These are phyloP conservation scores for Ambispora gerdemannii DNA, from an alignment of 192 early-diverging fungal species.

Conservation along the genomic window DNA sequence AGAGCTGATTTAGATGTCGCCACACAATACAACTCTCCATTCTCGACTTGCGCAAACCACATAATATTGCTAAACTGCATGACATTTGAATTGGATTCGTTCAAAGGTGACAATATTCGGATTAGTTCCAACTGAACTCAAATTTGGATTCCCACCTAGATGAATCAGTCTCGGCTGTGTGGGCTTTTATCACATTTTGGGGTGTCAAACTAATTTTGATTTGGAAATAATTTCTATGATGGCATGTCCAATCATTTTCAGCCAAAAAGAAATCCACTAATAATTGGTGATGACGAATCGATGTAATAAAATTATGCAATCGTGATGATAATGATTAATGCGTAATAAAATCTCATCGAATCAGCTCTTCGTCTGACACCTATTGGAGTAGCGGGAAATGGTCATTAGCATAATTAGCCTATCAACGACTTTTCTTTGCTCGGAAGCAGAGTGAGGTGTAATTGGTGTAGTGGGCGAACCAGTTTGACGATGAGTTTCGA, in stretches of 20 bases:
- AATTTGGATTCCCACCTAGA: conserved; percentile 56
- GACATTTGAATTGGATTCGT: conserved; percentile 93
- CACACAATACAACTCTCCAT: conserved; percentile 53
- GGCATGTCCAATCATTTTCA: conserved; percentile 89
- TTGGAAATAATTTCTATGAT: conserved; percentile 93
- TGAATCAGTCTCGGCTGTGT: conserved; percentile 61
- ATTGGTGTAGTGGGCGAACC: conserved; percentile 2
- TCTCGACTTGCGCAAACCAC: conserved; percentile 67
- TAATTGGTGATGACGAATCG: too few relatives aligned
- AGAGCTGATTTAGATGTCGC: conserved; percentile 73
- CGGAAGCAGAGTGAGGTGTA: background rate
- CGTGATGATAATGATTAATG: conserved; percentile 65
- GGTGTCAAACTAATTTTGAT: conserved; percentile 71
- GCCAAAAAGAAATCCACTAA: conserved; percentile 92
- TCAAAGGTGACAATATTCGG: conserved; percentile 75
- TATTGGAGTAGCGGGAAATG: conserved; percentile 15
- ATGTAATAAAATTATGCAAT: conserved; percentile 58
- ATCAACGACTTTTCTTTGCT: conserved; percentile 9
- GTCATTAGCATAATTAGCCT: background rate
- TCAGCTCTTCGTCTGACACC: conserved; percentile 10
- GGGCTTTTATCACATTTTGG: conserved; percentile 93
- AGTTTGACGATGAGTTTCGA: conserved; percentile 13
- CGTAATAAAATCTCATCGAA: conserved; percentile 31
- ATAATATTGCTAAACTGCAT: conserved; percentile 94
- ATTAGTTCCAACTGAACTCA: conserved; percentile 36